Conservation (phyloP, 2,329 filamentous ascomycete species). For the Trematosphaeria pertusa region DNA sequence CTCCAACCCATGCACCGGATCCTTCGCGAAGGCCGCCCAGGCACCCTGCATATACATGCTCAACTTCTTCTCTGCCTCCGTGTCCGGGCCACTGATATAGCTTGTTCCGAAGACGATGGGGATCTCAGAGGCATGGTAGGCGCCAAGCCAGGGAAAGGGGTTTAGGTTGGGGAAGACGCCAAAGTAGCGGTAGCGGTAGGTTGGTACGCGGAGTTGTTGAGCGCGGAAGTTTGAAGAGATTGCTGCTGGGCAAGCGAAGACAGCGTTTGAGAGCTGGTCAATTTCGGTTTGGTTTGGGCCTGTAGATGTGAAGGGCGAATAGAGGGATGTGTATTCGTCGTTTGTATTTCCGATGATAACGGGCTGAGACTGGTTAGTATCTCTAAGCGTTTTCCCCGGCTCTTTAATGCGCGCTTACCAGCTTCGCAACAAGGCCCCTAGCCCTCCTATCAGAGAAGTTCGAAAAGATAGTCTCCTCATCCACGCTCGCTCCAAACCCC, state of each 20-base stretch:
- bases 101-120: conserved; percentile 19
- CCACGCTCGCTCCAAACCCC: conserved; percentile 3
- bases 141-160: conserved; percentile 10
- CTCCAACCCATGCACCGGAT: conserved; percentile 3
- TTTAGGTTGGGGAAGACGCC: conserved; percentile 7
- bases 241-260: conserved; percentile 1
- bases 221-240: neutral
- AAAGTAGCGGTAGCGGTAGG: conserved; percentile 10
- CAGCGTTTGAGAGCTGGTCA: neutral
- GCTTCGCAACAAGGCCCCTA: neutral
- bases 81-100: neutral
- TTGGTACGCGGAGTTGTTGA: conserved; percentile 1
- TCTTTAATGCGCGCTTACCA: too few species aligned
- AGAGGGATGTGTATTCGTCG: conserved; percentile 5
- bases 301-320: conserved; percentile 1
- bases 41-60: neutral
- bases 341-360: neutral
- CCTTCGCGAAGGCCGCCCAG: conserved; percentile 5
- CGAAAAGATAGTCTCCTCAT: conserved; percentile 15
- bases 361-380: too few species aligned
- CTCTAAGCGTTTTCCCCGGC: too few species aligned
- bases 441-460: conserved; percentile 12
- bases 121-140: conserved; percentile 19
- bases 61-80: neutral
- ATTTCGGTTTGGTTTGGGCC: neutral